A percentile compares a stretch with the other conserved stretches of the same genome.
Evolutionary conservation across 805 yeast species (phyloP).

Genomic region (Ogataea chonburiensis): DNA sequence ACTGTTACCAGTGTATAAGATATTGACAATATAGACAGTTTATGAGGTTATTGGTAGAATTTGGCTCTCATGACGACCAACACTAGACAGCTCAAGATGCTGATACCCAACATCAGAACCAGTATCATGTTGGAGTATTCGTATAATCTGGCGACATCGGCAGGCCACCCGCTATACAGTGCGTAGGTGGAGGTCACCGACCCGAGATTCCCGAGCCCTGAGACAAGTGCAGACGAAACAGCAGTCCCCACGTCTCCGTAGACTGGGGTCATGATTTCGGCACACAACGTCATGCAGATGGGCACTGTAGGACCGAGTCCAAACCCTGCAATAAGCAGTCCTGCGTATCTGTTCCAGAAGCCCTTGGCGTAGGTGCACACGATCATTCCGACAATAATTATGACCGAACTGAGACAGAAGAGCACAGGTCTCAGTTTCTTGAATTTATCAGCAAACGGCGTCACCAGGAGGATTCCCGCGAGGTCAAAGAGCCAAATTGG

Average conservation of each 20-base stretch:
- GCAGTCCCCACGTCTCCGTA: slow-evolving; percentile 88
- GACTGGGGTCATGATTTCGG: slow-evolving; percentile 66
- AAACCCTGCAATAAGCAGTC: slow-evolving; percentile 76
- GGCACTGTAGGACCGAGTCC: slow-evolving; percentile 94
- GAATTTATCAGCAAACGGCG: slow-evolving; percentile 77
- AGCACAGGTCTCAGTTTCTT: slow-evolving; percentile 58
- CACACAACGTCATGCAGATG: slow-evolving; percentile 78
- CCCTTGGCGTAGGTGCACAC: slow-evolving; percentile 75
- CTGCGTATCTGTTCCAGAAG: slow-evolving; percentile 77
- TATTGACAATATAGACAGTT: no score
- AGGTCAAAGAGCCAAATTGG: slow-evolving; percentile 90
- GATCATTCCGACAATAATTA: slow-evolving; percentile 72
- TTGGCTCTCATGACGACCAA: slow-evolving; percentile 28
- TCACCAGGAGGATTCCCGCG: slow-evolving; percentile 67
- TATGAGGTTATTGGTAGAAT: slow-evolving; percentile 1
- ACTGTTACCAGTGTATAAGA: no score
- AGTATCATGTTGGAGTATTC: slow-evolving; percentile 80
- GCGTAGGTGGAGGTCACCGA: slow-evolving; percentile 86
- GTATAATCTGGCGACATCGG: slow-evolving; percentile 59
- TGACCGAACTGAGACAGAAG: slow-evolving; percentile 58
- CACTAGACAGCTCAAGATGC: slow-evolving; percentile 52
- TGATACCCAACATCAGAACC: slow-evolving; percentile 71
- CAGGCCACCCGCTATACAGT: slow-evolving; percentile 84
- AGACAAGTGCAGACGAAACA: slow-evolving; percentile 75
- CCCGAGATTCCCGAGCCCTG: slow-evolving; percentile 86